These are phyloP conservation scores for Ploettnerulaceae sp. DNA, from an alignment of 2,329 filamentous ascomycete genomes.

Conservation along the genomic window DNA sequence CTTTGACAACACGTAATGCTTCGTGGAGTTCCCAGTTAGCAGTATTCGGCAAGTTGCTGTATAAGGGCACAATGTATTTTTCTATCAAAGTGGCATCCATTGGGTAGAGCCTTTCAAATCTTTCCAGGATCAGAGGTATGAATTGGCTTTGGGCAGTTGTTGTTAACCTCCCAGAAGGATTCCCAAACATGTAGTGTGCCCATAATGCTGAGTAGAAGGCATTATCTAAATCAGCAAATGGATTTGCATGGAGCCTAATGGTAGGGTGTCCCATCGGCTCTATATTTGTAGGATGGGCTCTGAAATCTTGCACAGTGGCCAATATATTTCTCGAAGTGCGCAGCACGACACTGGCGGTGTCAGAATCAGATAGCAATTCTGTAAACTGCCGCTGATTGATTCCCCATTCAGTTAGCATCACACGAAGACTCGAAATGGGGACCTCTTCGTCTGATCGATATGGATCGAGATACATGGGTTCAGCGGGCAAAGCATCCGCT, in stretches of 20 bases:
- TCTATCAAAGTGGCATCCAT: slow-evolving; percentile 38
- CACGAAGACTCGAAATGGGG: slow-evolving; percentile 51
- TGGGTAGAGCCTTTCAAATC: slow-evolving; percentile 35
- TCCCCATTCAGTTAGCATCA: slow-evolving; percentile 47
- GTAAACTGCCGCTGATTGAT: slow-evolving; percentile 41
- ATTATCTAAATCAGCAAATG: slow-evolving; percentile 35
- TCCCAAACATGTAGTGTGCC: slow-evolving; percentile 35
- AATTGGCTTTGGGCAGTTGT: slow-evolving; percentile 30
- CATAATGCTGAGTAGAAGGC: slow-evolving; percentile 38
- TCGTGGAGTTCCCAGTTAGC: slow-evolving; percentile 40
- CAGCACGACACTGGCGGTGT: slow-evolving; percentile 62
- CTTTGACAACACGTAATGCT: slow-evolving; percentile 50
- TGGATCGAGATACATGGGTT: slow-evolving; percentile 78
- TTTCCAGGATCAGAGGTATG: slow-evolving; percentile 34
- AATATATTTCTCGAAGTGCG: slow-evolving; percentile 79
- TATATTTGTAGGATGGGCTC: slow-evolving; percentile 28
- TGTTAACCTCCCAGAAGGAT: slow-evolving; percentile 21
- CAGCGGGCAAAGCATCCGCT: slow-evolving; percentile 38
- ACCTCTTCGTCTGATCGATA: slow-evolving; percentile 69
- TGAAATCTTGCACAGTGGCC: slow-evolving; percentile 57
- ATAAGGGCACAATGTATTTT: slow-evolving; percentile 34
- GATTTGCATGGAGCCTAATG: slow-evolving; percentile 30
- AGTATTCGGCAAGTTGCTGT: slow-evolving; percentile 30
- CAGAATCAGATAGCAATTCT: slow-evolving; percentile 59
- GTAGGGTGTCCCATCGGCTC: slow-evolving; percentile 35